Evolutionary conservation across 75 land plant species (phyloP).

Genomic region (Picea glauca): DNA sequence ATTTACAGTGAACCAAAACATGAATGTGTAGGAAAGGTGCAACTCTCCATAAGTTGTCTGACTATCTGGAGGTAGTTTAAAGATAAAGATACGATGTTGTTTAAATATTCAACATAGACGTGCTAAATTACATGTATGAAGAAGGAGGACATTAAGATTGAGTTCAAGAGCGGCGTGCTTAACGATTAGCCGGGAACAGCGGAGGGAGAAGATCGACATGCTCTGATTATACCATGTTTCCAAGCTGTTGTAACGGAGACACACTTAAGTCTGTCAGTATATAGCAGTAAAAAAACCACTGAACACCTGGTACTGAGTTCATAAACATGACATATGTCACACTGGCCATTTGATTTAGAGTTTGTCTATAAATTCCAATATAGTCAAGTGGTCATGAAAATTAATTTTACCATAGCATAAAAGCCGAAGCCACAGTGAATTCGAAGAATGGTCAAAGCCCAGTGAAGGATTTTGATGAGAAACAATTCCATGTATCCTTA

Average conservation of each 20-base stretch:
- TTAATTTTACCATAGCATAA: conserved; percentile 29
- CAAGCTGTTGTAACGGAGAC: conserved; percentile 15
- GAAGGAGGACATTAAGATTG: too few species aligned
- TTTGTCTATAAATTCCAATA: too few species aligned
- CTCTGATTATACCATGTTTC: conserved; percentile 47
- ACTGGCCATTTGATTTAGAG: background rate
- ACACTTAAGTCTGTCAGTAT: background rate
- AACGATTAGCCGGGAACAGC: too few species aligned
- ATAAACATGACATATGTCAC: too few species aligned
- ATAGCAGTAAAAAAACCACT: too few species aligned
- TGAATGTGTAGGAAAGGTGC: conserved; percentile 73
- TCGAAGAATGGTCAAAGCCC: conserved; percentile 35
- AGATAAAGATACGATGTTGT: too few species aligned
- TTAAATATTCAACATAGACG: too few species aligned
- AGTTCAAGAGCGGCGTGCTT: too few species aligned
- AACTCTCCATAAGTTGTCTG: conserved; percentile 38
- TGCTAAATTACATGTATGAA: too few species aligned
- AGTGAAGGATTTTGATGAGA: conserved; percentile 19
- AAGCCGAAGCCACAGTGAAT: conserved; percentile 37
- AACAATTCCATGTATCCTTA: conserved; percentile 27
- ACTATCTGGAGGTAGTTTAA: background rate
- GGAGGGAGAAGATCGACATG: background rate
- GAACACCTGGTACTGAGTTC: too few species aligned
- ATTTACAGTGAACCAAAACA: conserved; percentile 47
- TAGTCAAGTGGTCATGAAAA: background rate